Evolutionary conservation across 1,284 basidiomycete genomes (phyloP).

Genomic region (Melampsora larici-populina): DNA sequence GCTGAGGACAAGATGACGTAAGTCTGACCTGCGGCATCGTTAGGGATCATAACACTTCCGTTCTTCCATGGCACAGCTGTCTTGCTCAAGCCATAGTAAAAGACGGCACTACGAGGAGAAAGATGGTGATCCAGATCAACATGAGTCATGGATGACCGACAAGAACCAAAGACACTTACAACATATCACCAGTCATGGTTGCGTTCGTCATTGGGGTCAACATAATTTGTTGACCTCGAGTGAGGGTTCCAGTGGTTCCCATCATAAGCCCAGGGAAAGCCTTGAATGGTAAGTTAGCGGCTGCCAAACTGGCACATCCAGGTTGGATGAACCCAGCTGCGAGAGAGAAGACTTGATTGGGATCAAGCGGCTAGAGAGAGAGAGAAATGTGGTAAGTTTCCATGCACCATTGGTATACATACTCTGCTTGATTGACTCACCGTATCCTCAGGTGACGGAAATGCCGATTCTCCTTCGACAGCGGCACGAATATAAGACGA

Average conservation of each 20-base stretch:
- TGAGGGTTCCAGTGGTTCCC: constrained; percentile 15
- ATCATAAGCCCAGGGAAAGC: constrained; percentile 3
- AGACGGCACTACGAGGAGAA: constrained; percentile 10
- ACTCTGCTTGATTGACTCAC: background rate
- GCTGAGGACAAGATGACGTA: constrained; percentile 29
- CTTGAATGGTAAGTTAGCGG: constrained; percentile 17
- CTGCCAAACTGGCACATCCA: constrained; percentile 27
- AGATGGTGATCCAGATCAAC: background rate
- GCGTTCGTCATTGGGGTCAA: constrained; percentile 3
- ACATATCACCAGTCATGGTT: constrained; percentile 7
- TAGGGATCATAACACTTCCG: constrained; percentile 12
- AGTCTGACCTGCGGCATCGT: constrained; percentile 11
- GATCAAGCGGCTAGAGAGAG: constrained; percentile 8
- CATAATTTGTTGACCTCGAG: constrained; percentile 4
- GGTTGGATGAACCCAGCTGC: constrained; percentile 26
- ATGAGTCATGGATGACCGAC: background rate
- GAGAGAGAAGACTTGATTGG: constrained; percentile 20
- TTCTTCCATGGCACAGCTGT: constrained; percentile 11
- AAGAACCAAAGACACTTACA: background rate
- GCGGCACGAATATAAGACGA: background rate
- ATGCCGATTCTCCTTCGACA: background rate
- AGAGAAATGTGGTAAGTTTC: background rate
- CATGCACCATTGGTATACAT: background rate
- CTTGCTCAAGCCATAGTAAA: constrained; percentile 31
- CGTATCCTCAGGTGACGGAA: background rate